A percentile compares a stretch with the other conserved stretches of the same genome.
These are phyloP conservation scores for Globisporangium middletonii DNA, from an alignment of 352 stramenopile species.

Conservation along the genomic window DNA sequence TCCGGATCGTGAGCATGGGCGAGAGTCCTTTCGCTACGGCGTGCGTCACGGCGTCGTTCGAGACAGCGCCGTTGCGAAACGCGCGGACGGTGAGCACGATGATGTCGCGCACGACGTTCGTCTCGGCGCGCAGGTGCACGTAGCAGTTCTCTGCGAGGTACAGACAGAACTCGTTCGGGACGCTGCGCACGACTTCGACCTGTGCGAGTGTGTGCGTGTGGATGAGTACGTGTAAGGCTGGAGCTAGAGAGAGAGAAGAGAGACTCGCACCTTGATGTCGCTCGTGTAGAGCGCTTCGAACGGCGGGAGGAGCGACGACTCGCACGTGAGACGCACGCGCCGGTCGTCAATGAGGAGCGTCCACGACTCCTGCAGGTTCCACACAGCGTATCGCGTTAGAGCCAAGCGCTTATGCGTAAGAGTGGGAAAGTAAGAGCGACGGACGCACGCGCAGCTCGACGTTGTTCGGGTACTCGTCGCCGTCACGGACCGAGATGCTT, in stretches of 20 bases:
- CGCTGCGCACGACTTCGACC: slow-evolving; percentile 50
- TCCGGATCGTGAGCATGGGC: slow-evolving; percentile 63
- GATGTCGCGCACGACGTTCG: slow-evolving; percentile 69
- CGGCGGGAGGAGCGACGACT: slow-evolving; percentile 72
- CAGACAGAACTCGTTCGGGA: slow-evolving; percentile 64
- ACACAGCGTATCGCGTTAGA: background rate
- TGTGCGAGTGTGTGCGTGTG: slow-evolving; percentile 11
- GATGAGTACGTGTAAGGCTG: slow-evolving; percentile 6
- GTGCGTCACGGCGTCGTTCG: slow-evolving; percentile 34
- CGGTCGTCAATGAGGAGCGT: slow-evolving; percentile 77
- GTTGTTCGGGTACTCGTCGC: slow-evolving; percentile 48
- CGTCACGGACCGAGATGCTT: slow-evolving; percentile 51
- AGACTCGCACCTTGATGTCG: slow-evolving; percentile 45
- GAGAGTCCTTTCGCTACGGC: slow-evolving; percentile 47
- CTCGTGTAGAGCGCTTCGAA: slow-evolving; percentile 75
- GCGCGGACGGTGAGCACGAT: slow-evolving; percentile 76
- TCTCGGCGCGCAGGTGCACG: slow-evolving; percentile 66
- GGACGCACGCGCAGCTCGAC: slow-evolving; percentile 52
- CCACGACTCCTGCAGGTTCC: slow-evolving; percentile 57
- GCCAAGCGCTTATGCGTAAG: too few species aligned
- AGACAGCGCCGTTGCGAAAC: slow-evolving; percentile 61
- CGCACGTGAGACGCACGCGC: slow-evolving; percentile 66
- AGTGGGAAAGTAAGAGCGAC: background rate
- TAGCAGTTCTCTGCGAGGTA: slow-evolving; percentile 49
- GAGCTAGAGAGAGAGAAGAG: background rate